Conservation (phyloP, 495 filamentous ascomycete genomes). For the Cairneyella variabilis region DNA sequence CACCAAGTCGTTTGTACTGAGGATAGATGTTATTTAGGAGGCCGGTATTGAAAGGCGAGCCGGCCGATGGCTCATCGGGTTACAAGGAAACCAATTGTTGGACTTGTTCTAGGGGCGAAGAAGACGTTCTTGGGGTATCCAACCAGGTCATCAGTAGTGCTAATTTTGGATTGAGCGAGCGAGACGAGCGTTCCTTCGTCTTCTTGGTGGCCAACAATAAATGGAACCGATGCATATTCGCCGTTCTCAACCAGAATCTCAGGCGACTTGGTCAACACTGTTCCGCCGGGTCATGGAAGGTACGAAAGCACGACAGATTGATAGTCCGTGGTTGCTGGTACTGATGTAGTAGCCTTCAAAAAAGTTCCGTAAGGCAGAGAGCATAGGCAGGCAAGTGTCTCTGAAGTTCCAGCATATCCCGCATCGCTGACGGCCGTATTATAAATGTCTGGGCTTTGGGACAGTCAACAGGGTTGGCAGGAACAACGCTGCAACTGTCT, state of each 20-base stretch:
- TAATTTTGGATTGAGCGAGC: conserved; percentile 62
- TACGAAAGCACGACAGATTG: conserved; percentile 60
- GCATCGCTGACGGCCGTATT: conserved; percentile 54
- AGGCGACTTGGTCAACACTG: conserved; percentile 48
- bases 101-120: conserved; percentile 34
- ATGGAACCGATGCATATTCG: conserved; percentile 48
- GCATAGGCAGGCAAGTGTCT: conserved; percentile 63
- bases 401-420: conserved; percentile 48
- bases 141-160: conserved; percentile 49
- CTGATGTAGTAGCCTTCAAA: conserved; percentile 62
- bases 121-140: conserved; percentile 54
- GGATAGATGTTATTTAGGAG: conserved; percentile 63
- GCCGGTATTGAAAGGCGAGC: conserved; percentile 62
- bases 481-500: conserved; percentile 63
- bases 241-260: conserved; percentile 46
- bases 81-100: conserved; percentile 43
- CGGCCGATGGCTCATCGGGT: conserved; percentile 35
- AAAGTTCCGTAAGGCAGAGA: conserved; percentile 53
- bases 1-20: conserved; percentile 68
- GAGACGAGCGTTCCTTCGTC: conserved; percentile 58
- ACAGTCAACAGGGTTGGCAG: conserved; percentile 60
- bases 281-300: conserved; percentile 61
- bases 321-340: conserved; percentile 60
- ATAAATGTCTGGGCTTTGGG: conserved; percentile 56
- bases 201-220: conserved; percentile 58